Evolutionary conservation across 352 stramenopile species (phyloP).

Genomic region (Pythium phragmitis): DNA sequence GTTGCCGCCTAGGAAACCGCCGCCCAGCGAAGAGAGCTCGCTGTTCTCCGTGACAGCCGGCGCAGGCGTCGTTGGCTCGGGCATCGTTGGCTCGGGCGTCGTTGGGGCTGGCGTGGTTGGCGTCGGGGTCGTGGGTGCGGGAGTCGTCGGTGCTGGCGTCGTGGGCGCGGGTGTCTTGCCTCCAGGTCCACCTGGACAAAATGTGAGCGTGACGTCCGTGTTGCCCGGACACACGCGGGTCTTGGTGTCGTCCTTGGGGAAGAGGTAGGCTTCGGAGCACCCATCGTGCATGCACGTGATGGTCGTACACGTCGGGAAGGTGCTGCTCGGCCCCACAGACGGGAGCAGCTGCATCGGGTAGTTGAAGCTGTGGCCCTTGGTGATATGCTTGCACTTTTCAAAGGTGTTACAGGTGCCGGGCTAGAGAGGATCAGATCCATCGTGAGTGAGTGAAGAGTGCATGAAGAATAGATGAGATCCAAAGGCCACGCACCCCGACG

Average conservation of each 20-base stretch:
- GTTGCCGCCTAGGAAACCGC: constrained; percentile 22
- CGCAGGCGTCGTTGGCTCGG: constrained; percentile 7
- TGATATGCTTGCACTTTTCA: constrained; percentile 49
- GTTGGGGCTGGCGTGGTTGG: constrained; percentile 34
- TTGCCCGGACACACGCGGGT: constrained; percentile 42
- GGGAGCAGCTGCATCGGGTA: constrained; percentile 59
- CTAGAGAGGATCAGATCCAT: constrained; percentile 22
- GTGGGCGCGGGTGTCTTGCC: constrained; percentile 8
- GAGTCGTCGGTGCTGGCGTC: constrained; percentile 30
- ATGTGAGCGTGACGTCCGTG: constrained; percentile 39
- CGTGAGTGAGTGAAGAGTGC: neutral
- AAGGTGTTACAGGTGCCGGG: constrained; percentile 48
- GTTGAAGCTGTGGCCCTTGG: constrained; percentile 62
- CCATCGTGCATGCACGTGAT: constrained; percentile 53
- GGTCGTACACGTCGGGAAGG: constrained; percentile 39
- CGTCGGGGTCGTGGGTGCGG: constrained; percentile 32
- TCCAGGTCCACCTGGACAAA: constrained; percentile 49
- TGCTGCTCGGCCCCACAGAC: neutral
- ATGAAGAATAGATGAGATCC: neutral
- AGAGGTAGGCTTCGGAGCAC: constrained; percentile 66
- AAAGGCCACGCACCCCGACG: constrained; percentile 16
- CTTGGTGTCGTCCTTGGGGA: constrained; percentile 54
- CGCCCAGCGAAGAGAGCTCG: constrained; percentile 11
- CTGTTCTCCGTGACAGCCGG: constrained; percentile 22
- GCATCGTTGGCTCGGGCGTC: constrained; percentile 28